phyloP scores from a whole-genome alignment of 352 stramenopile genomes.

The Pythium grandisporangium region DNA sequence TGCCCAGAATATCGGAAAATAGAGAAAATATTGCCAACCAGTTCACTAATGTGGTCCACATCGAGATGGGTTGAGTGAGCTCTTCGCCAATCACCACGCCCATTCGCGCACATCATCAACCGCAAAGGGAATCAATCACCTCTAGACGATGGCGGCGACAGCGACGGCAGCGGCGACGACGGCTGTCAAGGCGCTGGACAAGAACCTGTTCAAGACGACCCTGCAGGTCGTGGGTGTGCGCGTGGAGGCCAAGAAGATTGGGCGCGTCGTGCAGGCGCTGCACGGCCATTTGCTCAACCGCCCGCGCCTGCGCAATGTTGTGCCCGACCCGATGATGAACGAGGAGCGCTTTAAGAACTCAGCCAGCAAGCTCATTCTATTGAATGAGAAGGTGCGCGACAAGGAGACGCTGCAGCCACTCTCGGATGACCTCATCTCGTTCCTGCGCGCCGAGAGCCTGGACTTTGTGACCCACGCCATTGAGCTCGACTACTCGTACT shows the following conservation, averaged over 20 bases:
- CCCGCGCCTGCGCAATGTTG: constrained; percentile 64
- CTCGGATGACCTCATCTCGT: constrained; percentile 34
- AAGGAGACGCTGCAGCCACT: constrained; percentile 43
- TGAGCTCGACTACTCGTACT: constrained; percentile 75
- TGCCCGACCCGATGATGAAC: constrained; percentile 56
- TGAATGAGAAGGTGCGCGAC: constrained; percentile 54
- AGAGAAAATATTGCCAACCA: too few relatives aligned
- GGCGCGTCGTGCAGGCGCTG: constrained; percentile 54
- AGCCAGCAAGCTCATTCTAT: constrained; percentile 59
- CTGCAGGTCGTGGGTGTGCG: constrained; percentile 60
- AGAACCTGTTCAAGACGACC: constrained; percentile 60
- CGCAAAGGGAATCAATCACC: too few relatives aligned
- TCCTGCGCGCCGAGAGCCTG: constrained; percentile 44
- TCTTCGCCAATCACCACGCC: too few relatives aligned
- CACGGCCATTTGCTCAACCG: constrained; percentile 67
- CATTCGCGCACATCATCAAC: too few relatives aligned
- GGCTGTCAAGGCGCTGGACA: constrained; percentile 38
- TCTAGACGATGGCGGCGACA: too few relatives aligned
- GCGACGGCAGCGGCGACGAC: constrained; percentile 2
- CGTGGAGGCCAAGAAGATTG: constrained; percentile 78
- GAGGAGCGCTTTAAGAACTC: constrained; percentile 50
- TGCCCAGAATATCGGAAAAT: too few relatives aligned
- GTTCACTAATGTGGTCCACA: too few relatives aligned
- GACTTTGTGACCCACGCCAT: constrained; percentile 58
- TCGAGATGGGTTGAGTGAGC: too few relatives aligned